Base-by-base conservation (phyloP, 352 stramenopile species). In the Globisporangium solare region DNA sequence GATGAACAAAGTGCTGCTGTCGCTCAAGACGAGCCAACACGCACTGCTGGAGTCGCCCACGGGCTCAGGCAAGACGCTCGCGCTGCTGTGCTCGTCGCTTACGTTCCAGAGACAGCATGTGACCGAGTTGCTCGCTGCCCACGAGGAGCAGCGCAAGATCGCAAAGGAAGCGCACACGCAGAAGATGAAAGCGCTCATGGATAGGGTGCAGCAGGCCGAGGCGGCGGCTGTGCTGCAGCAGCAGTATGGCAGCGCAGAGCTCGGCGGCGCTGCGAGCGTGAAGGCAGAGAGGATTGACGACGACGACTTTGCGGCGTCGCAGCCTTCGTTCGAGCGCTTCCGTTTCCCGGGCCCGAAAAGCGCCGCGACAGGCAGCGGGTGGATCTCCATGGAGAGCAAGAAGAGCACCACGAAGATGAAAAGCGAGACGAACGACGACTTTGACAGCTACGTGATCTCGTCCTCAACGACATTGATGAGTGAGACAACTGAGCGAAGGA, bases 31-130 rank as follows among this genome's bases (percentile, higher is more conserved):
- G 31, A 41, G 73, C 11, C 79, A 94, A 55, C 88, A 95, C 54
- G 86, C 86, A 47, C 67, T 95, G 51, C 66, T 95, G 21, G 86
- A 95, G 67, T 93, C 82, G 13, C 86, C 85, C 0, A 95, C 86
- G 7, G 85, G 86, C 3, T 89, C 77, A 0, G 86, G 86, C 43
- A 95, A 95, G 69, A 95, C 85, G 18, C 67, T 95, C 49, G 86
- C 86, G 52, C 65, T 95, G 42, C 60, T 95, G 35, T 94, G 86
- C 69, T 89, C 82, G 15, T 77, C 81, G 31, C 67, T 95, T 21
- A 92, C 81, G 43, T 95, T 91, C 63, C 84, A 94, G 58, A 64
- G 58, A 17, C 71, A 88, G 56, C 73, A 77, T 58, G 52, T 71
- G 2, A 50, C 63, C 24, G 81, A 90, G 13, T 55, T 86, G 47